Evolutionary conservation across 257 asterid genomes (phyloP).

Genomic region (Fraxinus anomala): DNA sequence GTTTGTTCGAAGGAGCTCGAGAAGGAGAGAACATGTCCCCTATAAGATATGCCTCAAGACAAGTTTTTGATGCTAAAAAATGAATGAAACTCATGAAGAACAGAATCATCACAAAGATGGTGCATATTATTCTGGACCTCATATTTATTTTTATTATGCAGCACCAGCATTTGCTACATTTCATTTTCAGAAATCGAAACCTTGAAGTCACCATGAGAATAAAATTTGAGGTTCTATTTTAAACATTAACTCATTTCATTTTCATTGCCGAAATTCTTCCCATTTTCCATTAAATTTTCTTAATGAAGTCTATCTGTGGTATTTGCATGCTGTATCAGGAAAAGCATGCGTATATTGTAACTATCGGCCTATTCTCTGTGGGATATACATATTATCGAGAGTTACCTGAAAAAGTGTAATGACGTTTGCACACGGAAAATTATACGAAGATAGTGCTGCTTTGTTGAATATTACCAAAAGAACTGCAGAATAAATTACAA

Average conservation of each 20-base stretch:
- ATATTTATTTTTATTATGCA: too few species aligned
- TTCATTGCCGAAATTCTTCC: not conserved
- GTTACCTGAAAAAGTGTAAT: conserved; percentile 34
- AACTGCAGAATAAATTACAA: conserved; percentile 23
- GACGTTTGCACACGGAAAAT: conserved; percentile 30
- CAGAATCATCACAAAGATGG: too few species aligned
- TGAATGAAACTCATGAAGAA: too few species aligned
- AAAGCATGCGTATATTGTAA: not conserved
- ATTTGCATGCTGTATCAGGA: not conserved
- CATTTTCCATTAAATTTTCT: not conserved
- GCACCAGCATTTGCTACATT: too few species aligned
- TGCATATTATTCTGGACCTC: too few species aligned
- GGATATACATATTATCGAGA: not conserved
- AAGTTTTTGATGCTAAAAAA: too few species aligned
- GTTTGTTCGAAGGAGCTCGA: too few species aligned
- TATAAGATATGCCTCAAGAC: too few species aligned
- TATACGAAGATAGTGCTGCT: conserved; percentile 33
- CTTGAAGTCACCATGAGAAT: too few species aligned
- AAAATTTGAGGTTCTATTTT: too few species aligned
- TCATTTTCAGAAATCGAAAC: too few species aligned
- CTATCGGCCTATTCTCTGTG: not conserved
- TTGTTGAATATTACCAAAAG: conserved; percentile 31
- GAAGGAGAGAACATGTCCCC: too few species aligned
- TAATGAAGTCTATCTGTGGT: not conserved
- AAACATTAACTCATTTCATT: not conserved